These are phyloP conservation scores for Mucor sp. DNA, from an alignment of 371 early-diverging fungal genomes.

Conservation along the genomic window DNA sequence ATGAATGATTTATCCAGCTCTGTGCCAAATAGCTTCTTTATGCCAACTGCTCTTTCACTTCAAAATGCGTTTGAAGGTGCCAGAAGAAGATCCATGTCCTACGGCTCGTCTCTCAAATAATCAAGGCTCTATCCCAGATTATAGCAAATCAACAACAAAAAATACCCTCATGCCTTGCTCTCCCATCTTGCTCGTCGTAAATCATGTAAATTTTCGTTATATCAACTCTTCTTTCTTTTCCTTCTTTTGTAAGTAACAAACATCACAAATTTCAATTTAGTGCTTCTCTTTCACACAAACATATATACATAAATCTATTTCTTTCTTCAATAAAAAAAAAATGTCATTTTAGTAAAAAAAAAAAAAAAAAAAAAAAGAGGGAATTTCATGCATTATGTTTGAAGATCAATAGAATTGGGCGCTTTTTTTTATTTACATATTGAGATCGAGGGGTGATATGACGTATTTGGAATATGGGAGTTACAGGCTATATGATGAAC, in stretches of 20 bases:
- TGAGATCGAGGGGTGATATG: background rate
- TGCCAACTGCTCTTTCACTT: constrained; percentile 52
- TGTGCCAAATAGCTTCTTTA: constrained; percentile 29
- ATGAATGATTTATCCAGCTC: constrained; percentile 17
- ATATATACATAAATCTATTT: background rate
- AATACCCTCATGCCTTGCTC: background rate
- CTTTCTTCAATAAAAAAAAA: background rate
- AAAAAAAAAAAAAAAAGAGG: background rate
- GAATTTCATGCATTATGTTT: background rate
- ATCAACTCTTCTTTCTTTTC: constrained; percentile 7
- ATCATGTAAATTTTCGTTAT: constrained; percentile 2
- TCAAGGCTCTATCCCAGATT: background rate
- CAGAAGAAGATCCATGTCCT: constrained; percentile 55
- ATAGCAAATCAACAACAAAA: background rate
- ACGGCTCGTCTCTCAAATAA: constrained; percentile 11
- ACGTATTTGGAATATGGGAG: background rate
- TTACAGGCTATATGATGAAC: background rate
- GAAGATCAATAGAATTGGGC: background rate
- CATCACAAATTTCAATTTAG: background rate
- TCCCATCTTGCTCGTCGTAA: background rate
- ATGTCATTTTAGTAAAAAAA: background rate
- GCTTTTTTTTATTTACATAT: background rate
- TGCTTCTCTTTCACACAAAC: background rate
- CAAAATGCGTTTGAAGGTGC: constrained; percentile 56
- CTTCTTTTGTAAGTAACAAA: background rate